Conservation (phyloP, 2,329 filamentous ascomycete species). For the Aureobasidium vineae region DNA sequence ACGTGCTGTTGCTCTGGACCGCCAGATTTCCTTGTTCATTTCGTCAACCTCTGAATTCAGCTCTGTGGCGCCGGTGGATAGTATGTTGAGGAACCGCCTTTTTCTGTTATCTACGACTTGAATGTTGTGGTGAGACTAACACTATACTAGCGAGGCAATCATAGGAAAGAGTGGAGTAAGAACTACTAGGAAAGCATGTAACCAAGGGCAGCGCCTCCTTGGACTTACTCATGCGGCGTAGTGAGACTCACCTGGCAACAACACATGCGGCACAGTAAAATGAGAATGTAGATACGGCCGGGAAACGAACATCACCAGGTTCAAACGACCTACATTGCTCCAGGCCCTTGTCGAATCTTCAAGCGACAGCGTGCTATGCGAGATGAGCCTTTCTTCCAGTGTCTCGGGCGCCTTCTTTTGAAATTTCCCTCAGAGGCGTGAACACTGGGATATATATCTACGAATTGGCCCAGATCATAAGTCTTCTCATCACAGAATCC, state of each 20-base stretch:
- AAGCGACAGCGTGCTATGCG: too few species aligned
- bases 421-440: neutral
- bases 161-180: slow-evolving; percentile 17
- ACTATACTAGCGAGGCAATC: slow-evolving; percentile 13
- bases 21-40: slow-evolving; percentile 7
- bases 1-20: slow-evolving; percentile 13
- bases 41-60: slow-evolving; percentile 13
- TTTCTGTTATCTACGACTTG: neutral
- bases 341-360: neutral
- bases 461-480: neutral
- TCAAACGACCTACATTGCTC: slow-evolving; percentile 13
- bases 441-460: neutral
- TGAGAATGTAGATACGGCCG: slow-evolving; percentile 3
- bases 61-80: slow-evolving; percentile 7
- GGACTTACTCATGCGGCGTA: neutral
- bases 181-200: neutral
- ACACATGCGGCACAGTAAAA: slow-evolving; percentile 10
- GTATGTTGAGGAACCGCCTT: slow-evolving; percentile 11
- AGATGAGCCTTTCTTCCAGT: too few species aligned
- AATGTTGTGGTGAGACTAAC: slow-evolving; percentile 5
- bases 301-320: slow-evolving; percentile 4
- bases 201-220: neutral
- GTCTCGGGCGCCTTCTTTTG: neutral
- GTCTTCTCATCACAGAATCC: slow-evolving; percentile 1
- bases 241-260: slow-evolving; percentile 7